phyloP scores from a whole-genome alignment of 2,329 filamentous ascomycete species.

The Daldinia sp. region DNA sequence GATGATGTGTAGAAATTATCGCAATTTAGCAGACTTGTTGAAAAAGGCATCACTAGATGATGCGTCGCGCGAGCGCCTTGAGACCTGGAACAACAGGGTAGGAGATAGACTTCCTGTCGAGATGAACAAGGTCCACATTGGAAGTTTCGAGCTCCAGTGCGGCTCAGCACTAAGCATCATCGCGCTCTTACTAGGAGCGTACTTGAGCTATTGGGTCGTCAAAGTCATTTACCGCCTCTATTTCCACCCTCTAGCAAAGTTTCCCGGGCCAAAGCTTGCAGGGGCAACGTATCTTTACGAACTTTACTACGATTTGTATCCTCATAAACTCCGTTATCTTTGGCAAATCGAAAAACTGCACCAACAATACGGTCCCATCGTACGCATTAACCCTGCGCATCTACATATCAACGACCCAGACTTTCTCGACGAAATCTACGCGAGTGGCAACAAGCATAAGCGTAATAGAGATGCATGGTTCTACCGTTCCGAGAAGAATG shows the following conservation, averaged over 20 bases:
- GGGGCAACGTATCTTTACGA: not conserved
- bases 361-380: conserved; percentile 48
- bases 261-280: not conserved
- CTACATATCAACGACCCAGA: conserved; percentile 40
- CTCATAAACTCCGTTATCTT: not conserved
- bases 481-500: no score
- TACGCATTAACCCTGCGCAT: conserved; percentile 42
- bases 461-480: not conserved
- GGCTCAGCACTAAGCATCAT: no score
- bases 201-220: not conserved
- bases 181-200: no score
- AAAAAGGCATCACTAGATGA: no score
- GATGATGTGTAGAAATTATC: no score
- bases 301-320: not conserved
- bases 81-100: no score
- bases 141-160: no score
- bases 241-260: not conserved
- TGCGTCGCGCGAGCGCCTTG: no score
- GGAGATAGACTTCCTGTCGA: no score
- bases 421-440: conserved; percentile 33
- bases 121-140: no score
- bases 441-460: conserved; percentile 23
- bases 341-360: conserved; percentile 35
- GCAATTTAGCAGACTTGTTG: no score
- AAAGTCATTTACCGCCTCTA: not conserved